Evolutionary conservation across 2,329 filamentous ascomycete species (phyloP), one percentile per base, ranked within the genome.

Genomic region (Colletotrichum musicola): DNA sequence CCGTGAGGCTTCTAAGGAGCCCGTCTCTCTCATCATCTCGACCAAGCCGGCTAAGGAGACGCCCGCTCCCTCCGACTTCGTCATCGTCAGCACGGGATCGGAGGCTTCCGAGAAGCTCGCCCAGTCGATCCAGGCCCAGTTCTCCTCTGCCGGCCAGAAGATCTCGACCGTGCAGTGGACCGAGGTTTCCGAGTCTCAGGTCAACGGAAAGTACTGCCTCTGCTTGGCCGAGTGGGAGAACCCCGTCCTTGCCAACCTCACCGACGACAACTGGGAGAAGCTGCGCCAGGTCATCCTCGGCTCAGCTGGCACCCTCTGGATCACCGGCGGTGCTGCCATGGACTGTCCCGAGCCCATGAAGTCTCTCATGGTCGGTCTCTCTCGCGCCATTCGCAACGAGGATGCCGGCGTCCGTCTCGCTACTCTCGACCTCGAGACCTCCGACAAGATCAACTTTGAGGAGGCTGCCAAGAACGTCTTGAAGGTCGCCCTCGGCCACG

Each of bases 301-400:
- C 18, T 64, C 70, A 3, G 47, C 64, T 4, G 68, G 68, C 5
- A 62, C 61, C 1, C 64, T 71, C 16, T 71, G 68, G 64, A 44
- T 71, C 18, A 71, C 70, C 1, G 63, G 70, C 1, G 70, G 70
- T 1, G 59, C 64, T 3, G 63, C 68, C 3, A 68, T 71, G 68
- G 57, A 71, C 2, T 64, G 68, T 16, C 18, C 68, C 14, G 44
- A 65, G 6, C 70, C 70, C 20, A 46, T 63, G 51, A 63, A 57
- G 46, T 63, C 59, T 9, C 35, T 67, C 9, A 67, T 67, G 59
- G 51, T 63, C 16, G 71, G 71, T 13, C 60, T 73, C 5, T 47
- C 70, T 7, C 50, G 71, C 22, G 65, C 67, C 22, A 62, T 73
- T 47, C 64, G 71, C n/a, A 71, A 71, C 35, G 71, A 73, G 46